These are phyloP conservation scores for Solioccasus polychromus DNA, from an alignment of 768 basidiomycete genomes.

Conservation along the genomic window DNA sequence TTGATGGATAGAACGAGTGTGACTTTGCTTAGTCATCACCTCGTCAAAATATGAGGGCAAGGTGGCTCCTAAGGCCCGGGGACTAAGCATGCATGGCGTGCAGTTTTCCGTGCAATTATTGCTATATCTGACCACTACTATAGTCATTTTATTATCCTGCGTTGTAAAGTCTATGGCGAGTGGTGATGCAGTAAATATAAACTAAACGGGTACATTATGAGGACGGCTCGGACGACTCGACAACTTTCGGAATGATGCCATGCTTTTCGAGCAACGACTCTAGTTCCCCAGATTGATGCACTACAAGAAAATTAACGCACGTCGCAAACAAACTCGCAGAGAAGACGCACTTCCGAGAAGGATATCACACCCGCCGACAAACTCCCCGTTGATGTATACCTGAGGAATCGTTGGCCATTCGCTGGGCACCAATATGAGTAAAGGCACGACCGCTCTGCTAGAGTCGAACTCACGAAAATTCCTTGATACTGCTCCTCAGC, in stretches of 20 bases:
- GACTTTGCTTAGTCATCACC: too few relatives aligned
- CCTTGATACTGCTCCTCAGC: conserved; percentile 84
- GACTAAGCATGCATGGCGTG: too few relatives aligned
- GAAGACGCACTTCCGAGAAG: conserved; percentile 73
- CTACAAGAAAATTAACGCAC: conserved; percentile 37
- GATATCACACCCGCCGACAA: conserved; percentile 97
- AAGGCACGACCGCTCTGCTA: background rate
- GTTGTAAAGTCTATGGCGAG: too few relatives aligned
- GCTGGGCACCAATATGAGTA: conserved; percentile 38
- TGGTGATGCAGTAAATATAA: too few relatives aligned
- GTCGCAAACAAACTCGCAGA: background rate
- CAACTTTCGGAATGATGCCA: conserved; percentile 58
- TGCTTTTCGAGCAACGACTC: conserved; percentile 76
- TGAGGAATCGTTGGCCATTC: conserved; percentile 99
- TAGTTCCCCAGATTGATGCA: conserved; percentile 96
- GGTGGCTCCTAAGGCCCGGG: too few relatives aligned
- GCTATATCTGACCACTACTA: too few relatives aligned
- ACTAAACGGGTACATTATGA: conserved; percentile 2
- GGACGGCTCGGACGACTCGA: conserved; percentile 1
- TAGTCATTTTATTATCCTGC: too few relatives aligned
- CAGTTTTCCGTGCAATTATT: too few relatives aligned
- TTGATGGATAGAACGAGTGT: background rate
- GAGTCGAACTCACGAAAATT: conserved; percentile 77
- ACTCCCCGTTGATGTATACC: conserved; percentile 91
- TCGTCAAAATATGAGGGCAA: too few relatives aligned